phyloP scores from a whole-genome alignment of 2,329 filamentous ascomycete species.

The Diaporthe sp. region DNA sequence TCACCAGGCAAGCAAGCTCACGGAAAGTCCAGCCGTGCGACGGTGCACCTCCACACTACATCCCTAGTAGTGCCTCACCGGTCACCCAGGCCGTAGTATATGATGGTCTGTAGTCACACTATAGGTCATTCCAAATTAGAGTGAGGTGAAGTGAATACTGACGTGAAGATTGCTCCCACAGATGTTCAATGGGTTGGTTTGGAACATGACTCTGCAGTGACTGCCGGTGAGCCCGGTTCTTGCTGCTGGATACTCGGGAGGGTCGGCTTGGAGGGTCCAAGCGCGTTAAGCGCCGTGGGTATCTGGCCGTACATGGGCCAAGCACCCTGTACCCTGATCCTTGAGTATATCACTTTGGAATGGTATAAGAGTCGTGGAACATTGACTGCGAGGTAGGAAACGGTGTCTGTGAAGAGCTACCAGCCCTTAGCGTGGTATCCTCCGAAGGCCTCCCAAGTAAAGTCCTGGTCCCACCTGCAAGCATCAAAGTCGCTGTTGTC shows the following conservation, averaged over 20 bases:
- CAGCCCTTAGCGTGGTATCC: conserved; percentile 90
- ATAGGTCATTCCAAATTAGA: neutral
- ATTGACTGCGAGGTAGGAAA: neutral
- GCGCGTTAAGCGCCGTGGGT: neutral
- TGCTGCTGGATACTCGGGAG: neutral
- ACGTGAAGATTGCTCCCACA: neutral
- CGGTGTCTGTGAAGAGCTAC: conserved; percentile 62
- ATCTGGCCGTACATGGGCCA: neutral
- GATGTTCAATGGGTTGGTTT: neutral
- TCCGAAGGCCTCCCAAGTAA: conserved; percentile 81
- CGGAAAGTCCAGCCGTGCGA: neutral
- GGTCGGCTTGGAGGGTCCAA: neutral
- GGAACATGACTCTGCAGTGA: neutral
- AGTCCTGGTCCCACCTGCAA: conserved; percentile 88
- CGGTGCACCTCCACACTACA: neutral
- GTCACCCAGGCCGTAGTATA: neutral
- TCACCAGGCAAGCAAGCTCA: neutral
- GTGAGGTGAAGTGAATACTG: neutral
- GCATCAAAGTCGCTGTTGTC: conserved; percentile 72
- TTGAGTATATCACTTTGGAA: conserved; percentile 25
- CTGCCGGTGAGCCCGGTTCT: neutral
- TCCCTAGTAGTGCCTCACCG: neutral
- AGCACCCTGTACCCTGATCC: conserved; percentile 2
- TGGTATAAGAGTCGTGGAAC: neutral
- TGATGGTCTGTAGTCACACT: neutral